phyloP scores from a whole-genome alignment of 2,329 filamentous ascomycete species.

The Endoconidiophora polonica region DNA sequence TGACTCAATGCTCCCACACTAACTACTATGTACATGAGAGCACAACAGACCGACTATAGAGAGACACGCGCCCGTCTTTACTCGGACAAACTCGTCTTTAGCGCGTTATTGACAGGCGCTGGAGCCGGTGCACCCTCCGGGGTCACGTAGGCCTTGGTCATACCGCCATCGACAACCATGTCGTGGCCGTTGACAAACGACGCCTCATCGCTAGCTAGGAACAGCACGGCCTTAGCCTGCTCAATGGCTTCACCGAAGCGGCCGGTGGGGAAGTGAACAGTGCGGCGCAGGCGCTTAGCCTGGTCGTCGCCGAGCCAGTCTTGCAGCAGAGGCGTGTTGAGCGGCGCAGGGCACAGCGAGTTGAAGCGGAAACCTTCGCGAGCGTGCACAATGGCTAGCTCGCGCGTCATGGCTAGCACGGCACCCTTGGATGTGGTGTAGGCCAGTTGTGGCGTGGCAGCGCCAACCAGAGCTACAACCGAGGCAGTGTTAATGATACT shows the following conservation, averaged over 20 bases:
- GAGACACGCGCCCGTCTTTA: background rate
- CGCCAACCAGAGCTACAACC: constrained; percentile 73
- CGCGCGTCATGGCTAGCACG: constrained; percentile 75
- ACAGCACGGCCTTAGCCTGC: constrained; percentile 58
- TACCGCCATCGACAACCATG: constrained; percentile 55
- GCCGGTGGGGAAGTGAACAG: constrained; percentile 60
- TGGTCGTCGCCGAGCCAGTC: constrained; percentile 61
- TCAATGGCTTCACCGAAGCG: constrained; percentile 64
- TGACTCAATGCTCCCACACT: no score
- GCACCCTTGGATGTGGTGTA: constrained; percentile 93
- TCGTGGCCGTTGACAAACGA: constrained; percentile 58
- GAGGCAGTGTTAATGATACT: constrained; percentile 88
- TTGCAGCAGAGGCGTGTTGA: constrained; percentile 71
- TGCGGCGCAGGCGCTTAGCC: constrained; percentile 51
- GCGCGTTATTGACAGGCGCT: constrained; percentile 44
- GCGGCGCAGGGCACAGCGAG: constrained; percentile 70
- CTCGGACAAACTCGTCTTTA: constrained; percentile 21
- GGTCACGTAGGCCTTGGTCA: constrained; percentile 37
- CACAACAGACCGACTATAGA: no score
- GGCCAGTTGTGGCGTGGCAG: constrained; percentile 74
- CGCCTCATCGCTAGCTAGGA: constrained; percentile 58
- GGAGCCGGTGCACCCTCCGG: constrained; percentile 18
- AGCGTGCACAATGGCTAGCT: constrained; percentile 83
- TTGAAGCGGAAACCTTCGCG: constrained; percentile 84
- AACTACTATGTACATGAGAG: no score